phyloP scores from a whole-genome alignment of 2,329 filamentous ascomycete species.

The Coniosporium tulheliwenetii region DNA sequence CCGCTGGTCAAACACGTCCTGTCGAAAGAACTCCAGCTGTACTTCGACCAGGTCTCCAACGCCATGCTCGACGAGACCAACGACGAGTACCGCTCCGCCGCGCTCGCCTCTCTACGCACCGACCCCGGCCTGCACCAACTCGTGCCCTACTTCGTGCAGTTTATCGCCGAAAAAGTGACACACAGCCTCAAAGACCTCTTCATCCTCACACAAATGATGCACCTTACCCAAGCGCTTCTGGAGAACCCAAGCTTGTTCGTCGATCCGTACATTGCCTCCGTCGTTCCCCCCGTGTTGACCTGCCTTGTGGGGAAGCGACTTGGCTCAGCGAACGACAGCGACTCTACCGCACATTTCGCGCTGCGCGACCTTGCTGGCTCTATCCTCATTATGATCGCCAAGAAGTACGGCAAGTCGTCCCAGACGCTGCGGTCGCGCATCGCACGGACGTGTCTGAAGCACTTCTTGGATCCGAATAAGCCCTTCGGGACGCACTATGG shows the following conservation, averaged over 20 bases:
- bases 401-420: conserved; percentile 67
- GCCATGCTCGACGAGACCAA: conserved; percentile 79
- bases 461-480: conserved; percentile 75
- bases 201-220: conserved; percentile 81
- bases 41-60: conserved; percentile 88
- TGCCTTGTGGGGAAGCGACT: conserved; percentile 77
- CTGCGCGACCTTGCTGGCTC: conserved; percentile 75
- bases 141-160: conserved; percentile 91
- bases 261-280: conserved; percentile 49
- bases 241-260: conserved; percentile 68
- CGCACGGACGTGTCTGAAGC: conserved; percentile 82
- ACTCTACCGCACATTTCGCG: conserved; percentile 49
- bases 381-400: conserved; percentile 62
- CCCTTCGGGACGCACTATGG: conserved; percentile 78
- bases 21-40: conserved; percentile 88
- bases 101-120: conserved; percentile 67
- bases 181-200: conserved; percentile 86
- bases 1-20: conserved; percentile 91
- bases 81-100: conserved; percentile 74
- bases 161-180: conserved; percentile 89
- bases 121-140: conserved; percentile 92
- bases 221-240: conserved; percentile 69
- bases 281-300: conserved; percentile 79
- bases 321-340: conserved; percentile 37
- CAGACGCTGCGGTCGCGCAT: conserved; percentile 75